A percentile compares a stretch with the other conserved stretches of the same genome.
phyloP scores from a whole-genome alignment of 2,329 filamentous ascomycete species.

The Cladosporium sp. region DNA sequence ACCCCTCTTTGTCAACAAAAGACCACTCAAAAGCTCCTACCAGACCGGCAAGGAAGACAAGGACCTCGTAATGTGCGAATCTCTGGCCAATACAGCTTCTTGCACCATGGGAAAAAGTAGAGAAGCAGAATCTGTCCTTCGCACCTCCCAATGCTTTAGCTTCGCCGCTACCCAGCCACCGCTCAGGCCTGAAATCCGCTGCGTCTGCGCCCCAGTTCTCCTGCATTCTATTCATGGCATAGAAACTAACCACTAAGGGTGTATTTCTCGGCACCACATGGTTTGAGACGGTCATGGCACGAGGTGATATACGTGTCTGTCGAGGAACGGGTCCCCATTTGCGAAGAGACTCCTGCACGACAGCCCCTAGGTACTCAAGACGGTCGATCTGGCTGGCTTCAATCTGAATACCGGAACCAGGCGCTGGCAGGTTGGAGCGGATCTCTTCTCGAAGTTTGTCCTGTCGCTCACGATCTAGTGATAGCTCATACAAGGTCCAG shows the following conservation, averaged over 20 bases:
- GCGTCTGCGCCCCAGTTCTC: slow-evolving; percentile 46
- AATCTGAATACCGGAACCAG: slow-evolving; percentile 26
- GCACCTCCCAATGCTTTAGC: slow-evolving; percentile 69
- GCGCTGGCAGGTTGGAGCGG: slow-evolving; percentile 39
- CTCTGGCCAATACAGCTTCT: slow-evolving; percentile 77
- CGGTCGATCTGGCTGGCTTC: slow-evolving; percentile 54
- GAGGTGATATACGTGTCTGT: slow-evolving; percentile 47
- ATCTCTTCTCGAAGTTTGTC: slow-evolving; percentile 67
- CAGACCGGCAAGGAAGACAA: slow-evolving; percentile 13
- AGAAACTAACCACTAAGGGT: slow-evolving; percentile 41
- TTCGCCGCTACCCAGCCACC: slow-evolving; percentile 57
- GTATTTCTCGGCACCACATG: slow-evolving; percentile 44
- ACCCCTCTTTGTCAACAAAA: background rate
- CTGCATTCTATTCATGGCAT: slow-evolving; percentile 47
- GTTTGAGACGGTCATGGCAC: slow-evolving; percentile 44
- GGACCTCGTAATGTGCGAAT: slow-evolving; percentile 56
- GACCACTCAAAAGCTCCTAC: slow-evolving; percentile 18
- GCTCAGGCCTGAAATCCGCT: slow-evolving; percentile 44
- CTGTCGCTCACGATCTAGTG: slow-evolving; percentile 65
- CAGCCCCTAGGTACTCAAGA: slow-evolving; percentile 48
- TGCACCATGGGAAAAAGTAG: slow-evolving; percentile 55
- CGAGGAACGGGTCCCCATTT: slow-evolving; percentile 51
- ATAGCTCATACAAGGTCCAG: slow-evolving; percentile 71
- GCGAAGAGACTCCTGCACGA: slow-evolving; percentile 48
- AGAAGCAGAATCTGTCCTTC: slow-evolving; percentile 53